Conservation (phyloP, 2,329 filamentous ascomycete species). For the Camillea tinctor region DNA sequence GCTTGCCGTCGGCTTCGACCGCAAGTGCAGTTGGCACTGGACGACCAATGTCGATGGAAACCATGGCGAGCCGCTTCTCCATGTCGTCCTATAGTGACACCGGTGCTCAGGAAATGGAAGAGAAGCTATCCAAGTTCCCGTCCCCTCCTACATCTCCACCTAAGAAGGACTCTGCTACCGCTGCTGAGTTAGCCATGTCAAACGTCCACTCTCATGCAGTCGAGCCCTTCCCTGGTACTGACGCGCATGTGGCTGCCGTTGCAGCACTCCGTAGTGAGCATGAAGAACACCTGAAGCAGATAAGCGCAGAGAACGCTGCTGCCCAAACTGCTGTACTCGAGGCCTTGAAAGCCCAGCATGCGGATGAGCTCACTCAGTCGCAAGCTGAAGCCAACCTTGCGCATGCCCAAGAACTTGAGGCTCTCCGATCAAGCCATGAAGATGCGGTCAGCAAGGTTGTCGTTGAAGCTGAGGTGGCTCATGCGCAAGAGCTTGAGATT, state of each 20-base stretch:
- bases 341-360: constrained; percentile 22
- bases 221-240: constrained; percentile 28
- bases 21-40: constrained; percentile 30
- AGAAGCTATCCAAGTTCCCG: constrained; percentile 54
- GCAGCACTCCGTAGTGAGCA: constrained; percentile 31
- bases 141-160: constrained; percentile 47
- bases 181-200: constrained; percentile 43
- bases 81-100: constrained; percentile 52
- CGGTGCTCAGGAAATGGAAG: constrained; percentile 51
- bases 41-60: constrained; percentile 43
- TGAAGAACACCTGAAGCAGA: constrained; percentile 24
- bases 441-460: constrained; percentile 11
- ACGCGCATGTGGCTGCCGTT: constrained; percentile 34
- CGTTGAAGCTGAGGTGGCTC: constrained; percentile 15
- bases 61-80: constrained; percentile 47
- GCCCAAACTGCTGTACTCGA: constrained; percentile 23
- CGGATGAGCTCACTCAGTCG: constrained; percentile 15
- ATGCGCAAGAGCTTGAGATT: constrained; percentile 21
- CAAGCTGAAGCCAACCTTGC: constrained; percentile 4
- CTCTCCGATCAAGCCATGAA: constrained; percentile 12
- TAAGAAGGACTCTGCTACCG: constrained; percentile 29
- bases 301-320: constrained; percentile 25
- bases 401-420: constrained; percentile 18
- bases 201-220: constrained; percentile 44
- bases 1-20: constrained; percentile 14